Base-by-base conservation (phyloP, 2,329 filamentous ascomycete species). In the Fusarium algeriense region DNA sequence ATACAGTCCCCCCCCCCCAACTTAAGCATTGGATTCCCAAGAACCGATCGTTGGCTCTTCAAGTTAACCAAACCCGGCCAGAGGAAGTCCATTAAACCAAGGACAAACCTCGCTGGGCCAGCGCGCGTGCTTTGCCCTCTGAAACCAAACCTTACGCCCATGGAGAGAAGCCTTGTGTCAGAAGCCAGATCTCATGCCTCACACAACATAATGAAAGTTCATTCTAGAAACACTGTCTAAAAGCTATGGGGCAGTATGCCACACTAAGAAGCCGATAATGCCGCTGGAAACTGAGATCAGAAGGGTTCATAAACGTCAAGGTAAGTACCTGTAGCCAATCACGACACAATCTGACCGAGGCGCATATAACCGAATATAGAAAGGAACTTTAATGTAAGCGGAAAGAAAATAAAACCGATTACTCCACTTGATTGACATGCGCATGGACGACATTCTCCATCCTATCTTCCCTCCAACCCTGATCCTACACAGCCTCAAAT, bases 401-500 rank as follows among this genome's bases (percentile, higher is more conserved):
- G 62, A 40, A 67, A 61, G 26, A 43, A 49, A 34, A 15, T 35
- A 40, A 57, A 34, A 28, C 28, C 37, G 32, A 49, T 20, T 53
- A 20, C 41, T 54, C 55, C 48, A 43, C 40, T 38, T n/a, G n/a
- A 38, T 61, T 49, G 38, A 54, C 26, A 35, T 54, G 41, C 49
- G 34, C 57, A 37, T 40, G 48, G 40, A 37, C 28, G 26, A 35
- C 40, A 56, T 63, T 30, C 20, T 55, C 56, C 49, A 53, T 68
- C 43, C 41, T 43, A 41, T 50, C 64, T 61, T 58, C 19, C 23
- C 30, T 61, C 30, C 23, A 48, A 58, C 43, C 55, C 38, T 60
- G 44, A 60, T 49, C 54, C n/a, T n/a, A 59, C 63, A 66, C 53
- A 66, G 61, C 64, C 64, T 40, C 57, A 43, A 49, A 34, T 41